phyloP scores from a whole-genome alignment of 495 filamentous ascomycete species.

The Apiosordaria backusii region DNA sequence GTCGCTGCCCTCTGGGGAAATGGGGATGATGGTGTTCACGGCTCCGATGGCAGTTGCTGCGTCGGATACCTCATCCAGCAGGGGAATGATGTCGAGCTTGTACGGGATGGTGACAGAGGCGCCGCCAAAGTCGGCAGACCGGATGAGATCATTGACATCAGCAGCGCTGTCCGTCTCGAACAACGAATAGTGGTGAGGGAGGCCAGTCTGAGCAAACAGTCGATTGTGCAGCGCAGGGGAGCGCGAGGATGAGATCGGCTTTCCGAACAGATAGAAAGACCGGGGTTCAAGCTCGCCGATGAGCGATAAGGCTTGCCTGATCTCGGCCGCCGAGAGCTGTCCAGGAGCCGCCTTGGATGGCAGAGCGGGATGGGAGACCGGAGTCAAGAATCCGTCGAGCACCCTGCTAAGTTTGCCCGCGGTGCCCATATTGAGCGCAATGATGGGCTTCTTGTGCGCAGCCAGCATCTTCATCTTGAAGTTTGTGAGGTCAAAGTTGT shows the following conservation, averaged over 20 bases:
- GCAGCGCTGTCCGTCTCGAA: conserved; percentile 68
- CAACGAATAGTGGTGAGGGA: conserved; percentile 83
- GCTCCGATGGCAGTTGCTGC: conserved; percentile 84
- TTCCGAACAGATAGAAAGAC: conserved; percentile 83
- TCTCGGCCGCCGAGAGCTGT: conserved; percentile 88
- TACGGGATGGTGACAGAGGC: conserved; percentile 94
- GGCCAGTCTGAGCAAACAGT: conserved; percentile 70
- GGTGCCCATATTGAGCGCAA: conserved; percentile 94
- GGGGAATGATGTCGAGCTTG: conserved; percentile 80
- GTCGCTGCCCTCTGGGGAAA: conserved; percentile 26
- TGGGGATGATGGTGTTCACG: conserved; percentile 83
- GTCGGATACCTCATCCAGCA: conserved; percentile 73
- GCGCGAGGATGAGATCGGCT: conserved; percentile 71
- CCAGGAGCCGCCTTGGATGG: conserved; percentile 93
- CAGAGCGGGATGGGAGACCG: conserved; percentile 84
- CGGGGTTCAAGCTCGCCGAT: conserved; percentile 75
- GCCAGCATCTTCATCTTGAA: conserved; percentile 75
- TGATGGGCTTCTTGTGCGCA: conserved; percentile 72
- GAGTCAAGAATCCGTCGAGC: conserved; percentile 89
- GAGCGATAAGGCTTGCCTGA: conserved; percentile 69
- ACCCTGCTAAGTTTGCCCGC: conserved; percentile 85
- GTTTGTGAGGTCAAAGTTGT: conserved; percentile 79
- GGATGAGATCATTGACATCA: conserved; percentile 66
- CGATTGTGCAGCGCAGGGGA: conserved; percentile 88
- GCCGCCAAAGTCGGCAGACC: conserved; percentile 74